phyloP scores from a whole-genome alignment of 192 early-diverging fungal species.

The Backusella luteola region DNA sequence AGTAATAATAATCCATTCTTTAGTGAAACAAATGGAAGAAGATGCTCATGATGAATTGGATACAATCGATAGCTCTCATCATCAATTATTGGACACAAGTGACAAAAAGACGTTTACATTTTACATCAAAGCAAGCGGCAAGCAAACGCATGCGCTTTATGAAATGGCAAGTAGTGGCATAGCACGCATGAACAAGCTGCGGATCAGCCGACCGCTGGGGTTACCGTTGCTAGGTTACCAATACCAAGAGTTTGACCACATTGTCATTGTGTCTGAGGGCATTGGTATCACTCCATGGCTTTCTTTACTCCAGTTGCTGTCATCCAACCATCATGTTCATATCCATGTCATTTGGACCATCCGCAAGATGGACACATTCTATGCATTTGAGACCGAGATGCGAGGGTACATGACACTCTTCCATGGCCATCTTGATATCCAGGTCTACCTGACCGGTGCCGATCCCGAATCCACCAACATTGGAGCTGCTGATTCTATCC shows the following conservation, averaged over 20 bases:
- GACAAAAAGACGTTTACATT: constrained; percentile 5
- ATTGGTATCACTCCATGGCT: constrained; percentile 33
- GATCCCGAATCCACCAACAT: not conserved
- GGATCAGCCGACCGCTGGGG: constrained; percentile 17
- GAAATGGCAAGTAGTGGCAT: not conserved
- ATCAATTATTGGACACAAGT: not conserved
- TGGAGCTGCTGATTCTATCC: not conserved
- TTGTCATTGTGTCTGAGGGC: constrained; percentile 21
- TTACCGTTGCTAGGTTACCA: not conserved
- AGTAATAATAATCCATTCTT: too few relatives aligned
- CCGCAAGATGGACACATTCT: not conserved
- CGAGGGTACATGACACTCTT: not conserved
- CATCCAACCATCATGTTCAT: not conserved
- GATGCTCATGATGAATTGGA: not conserved
- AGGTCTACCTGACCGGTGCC: not conserved
- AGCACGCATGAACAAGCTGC: not conserved
- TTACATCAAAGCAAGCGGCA: constrained; percentile 18
- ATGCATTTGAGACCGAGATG: constrained; percentile 1
- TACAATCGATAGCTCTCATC: not conserved
- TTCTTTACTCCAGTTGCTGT: constrained; percentile 7
- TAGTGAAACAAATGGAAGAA: not conserved
- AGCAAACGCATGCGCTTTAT: constrained; percentile 8
- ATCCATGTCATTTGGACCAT: not conserved
- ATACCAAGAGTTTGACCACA: not conserved
- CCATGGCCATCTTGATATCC: not conserved